These are phyloP conservation scores for Lomentospora prolificans DNA, from an alignment of 2,329 filamentous ascomycete genomes.

Conservation along the genomic window DNA sequence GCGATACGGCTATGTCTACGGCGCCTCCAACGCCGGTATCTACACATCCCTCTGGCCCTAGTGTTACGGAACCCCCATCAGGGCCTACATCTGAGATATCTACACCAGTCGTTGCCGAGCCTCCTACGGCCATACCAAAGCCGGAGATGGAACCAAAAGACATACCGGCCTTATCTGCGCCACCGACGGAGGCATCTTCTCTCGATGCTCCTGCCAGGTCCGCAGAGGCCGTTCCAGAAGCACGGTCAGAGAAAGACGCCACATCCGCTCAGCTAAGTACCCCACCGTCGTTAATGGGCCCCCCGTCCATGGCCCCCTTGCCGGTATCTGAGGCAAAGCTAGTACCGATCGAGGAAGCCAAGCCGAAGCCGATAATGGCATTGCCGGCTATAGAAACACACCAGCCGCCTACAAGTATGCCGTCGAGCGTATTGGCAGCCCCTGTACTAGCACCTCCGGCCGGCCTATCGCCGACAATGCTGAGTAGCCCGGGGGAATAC, in stretches of 20 bases:
- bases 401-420: slow-evolving; percentile 11
- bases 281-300: slow-evolving; percentile 7
- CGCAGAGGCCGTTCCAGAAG: background rate
- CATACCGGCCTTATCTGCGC: background rate
- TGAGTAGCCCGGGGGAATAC: slow-evolving; percentile 9
- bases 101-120: background rate
- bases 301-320: slow-evolving; percentile 5
- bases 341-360: slow-evolving; percentile 4
- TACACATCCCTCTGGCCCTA: background rate
- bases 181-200: background rate
- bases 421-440: slow-evolving; percentile 25
- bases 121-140: background rate
- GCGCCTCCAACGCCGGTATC: background rate
- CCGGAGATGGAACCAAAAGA: background rate
- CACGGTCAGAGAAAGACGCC: background rate
- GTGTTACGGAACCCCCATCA: background rate
- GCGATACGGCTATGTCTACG: background rate
- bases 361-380: slow-evolving; percentile 1
- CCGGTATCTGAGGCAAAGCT: slow-evolving; percentile 1
- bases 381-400: slow-evolving; percentile 7
- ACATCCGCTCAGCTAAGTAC: background rate
- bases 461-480: slow-evolving; percentile 18
- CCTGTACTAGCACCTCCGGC: slow-evolving; percentile 27
- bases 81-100: background rate
- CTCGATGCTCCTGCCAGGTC: background rate